These are phyloP conservation scores for Apiospora phragmitis DNA, from an alignment of 2,329 filamentous ascomycete genomes.

Conservation along the genomic window DNA sequence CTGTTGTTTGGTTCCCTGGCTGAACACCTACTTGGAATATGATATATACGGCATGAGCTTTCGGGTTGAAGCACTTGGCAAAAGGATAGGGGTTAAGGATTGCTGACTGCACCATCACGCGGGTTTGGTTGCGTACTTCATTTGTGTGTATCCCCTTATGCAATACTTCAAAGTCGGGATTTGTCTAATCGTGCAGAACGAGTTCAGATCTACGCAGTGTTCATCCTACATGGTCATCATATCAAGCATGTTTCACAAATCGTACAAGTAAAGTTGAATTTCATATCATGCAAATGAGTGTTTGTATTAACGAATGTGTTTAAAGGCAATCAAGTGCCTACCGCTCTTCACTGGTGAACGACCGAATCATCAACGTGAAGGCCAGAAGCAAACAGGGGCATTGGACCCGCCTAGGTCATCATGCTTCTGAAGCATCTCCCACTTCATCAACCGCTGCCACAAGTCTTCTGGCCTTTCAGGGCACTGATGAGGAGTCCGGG, in stretches of 20 bases:
- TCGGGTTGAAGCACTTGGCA: not conserved
- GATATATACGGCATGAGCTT: not conserved
- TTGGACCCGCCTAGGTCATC: not conserved
- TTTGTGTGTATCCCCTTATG: not conserved
- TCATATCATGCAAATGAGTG: slow-evolving; percentile 22
- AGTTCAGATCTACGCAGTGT: not conserved
- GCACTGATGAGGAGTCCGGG: not conserved
- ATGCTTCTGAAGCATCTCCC: not conserved
- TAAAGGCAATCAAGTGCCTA: not conserved
- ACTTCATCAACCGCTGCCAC: not conserved
- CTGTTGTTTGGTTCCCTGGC: not conserved
- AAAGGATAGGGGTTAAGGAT: not conserved
- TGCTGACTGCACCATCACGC: no score
- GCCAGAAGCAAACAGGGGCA: slow-evolving; percentile 2
- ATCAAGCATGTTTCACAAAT: not conserved
- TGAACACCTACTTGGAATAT: not conserved
- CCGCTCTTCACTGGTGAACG: not conserved
- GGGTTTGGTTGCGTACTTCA: not conserved
- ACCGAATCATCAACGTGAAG: slow-evolving; percentile 1
- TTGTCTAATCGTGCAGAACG: not conserved
- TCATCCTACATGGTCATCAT: not conserved
- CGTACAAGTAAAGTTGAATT: not conserved
- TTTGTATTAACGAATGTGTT: slow-evolving; percentile 25
- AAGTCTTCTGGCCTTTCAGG: not conserved
- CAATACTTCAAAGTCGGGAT: not conserved